These are phyloP conservation scores for Paracorniculantispora psalliotae DNA, from an alignment of 2,329 filamentous ascomycete species.

Conservation along the genomic window DNA sequence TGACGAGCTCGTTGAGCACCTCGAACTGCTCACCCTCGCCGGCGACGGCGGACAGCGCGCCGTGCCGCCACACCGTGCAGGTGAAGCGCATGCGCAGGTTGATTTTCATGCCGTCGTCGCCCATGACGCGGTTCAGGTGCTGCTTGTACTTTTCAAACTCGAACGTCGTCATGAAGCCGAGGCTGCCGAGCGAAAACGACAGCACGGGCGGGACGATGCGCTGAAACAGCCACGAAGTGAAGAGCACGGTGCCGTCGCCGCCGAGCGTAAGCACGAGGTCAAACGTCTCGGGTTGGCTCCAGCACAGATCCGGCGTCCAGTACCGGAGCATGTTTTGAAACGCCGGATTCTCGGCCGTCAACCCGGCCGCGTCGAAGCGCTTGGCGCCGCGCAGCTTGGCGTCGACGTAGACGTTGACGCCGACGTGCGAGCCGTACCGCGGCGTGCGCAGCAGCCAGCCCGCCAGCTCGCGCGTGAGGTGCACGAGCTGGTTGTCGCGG, in stretches of 20 bases:
- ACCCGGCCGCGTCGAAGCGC: conserved; percentile 72
- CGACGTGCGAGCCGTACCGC: conserved; percentile 82
- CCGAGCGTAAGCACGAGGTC: conserved; percentile 87
- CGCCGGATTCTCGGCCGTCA: conserved; percentile 68
- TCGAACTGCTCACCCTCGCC: conserved; percentile 92
- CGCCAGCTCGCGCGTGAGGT: conserved; percentile 80
- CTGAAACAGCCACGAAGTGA: conserved; percentile 90
- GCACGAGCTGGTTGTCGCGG: conserved; percentile 86
- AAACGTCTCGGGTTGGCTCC: conserved; percentile 89
- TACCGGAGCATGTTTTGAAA: conserved; percentile 84
- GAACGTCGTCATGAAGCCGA: conserved; percentile 86
- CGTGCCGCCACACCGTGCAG: conserved; percentile 86
- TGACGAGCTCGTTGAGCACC: conserved; percentile 96
- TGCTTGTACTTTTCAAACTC: conserved; percentile 84
- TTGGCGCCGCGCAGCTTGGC: conserved; percentile 85
- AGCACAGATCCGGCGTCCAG: conserved; percentile 95
- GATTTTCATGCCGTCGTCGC: conserved; percentile 90
- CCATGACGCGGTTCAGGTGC: conserved; percentile 86
- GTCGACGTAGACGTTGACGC: conserved; percentile 97
- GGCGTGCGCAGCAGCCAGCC: conserved; percentile 86
- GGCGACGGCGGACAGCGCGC: conserved; percentile 44
- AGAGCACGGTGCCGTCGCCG: conserved; percentile 81
- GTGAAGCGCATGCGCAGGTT: conserved; percentile 99
- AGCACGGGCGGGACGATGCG: conserved; percentile 79
- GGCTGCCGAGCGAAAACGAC: conserved; percentile 76